These are phyloP conservation scores for Xenosphaeropsis pyriputrescens DNA, from an alignment of 2,329 filamentous ascomycete genomes.

Conservation along the genomic window DNA sequence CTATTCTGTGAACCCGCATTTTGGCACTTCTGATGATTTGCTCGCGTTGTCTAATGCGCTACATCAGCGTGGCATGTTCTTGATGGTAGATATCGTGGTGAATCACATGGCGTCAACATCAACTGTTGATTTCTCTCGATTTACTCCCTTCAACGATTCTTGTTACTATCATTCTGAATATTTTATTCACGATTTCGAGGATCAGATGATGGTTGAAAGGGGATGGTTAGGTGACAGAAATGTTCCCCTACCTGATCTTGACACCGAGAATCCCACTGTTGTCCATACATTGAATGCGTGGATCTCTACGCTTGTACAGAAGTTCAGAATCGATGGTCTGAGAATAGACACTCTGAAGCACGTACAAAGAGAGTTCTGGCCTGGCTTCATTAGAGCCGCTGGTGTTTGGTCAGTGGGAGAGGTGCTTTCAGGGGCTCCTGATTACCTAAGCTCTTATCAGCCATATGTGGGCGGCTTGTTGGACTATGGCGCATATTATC, in stretches of 20 bases:
- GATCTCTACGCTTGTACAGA: constrained; percentile 4
- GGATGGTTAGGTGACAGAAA: constrained; percentile 29
- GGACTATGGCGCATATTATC: constrained; percentile 35
- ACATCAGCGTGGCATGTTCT: constrained; percentile 40
- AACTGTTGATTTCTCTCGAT: constrained; percentile 17
- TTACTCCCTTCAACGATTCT: constrained; percentile 16
- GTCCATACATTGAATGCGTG: constrained; percentile 21
- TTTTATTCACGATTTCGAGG: constrained; percentile 14
- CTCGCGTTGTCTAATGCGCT: constrained; percentile 37
- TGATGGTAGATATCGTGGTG: constrained; percentile 46
- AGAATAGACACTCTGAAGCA: constrained; percentile 32
- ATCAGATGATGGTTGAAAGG: constrained; percentile 19
- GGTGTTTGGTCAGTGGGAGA: constrained; percentile 46
- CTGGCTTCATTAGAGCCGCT: constrained; percentile 32
- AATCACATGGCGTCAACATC: constrained; percentile 28
- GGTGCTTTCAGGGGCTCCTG: constrained; percentile 31
- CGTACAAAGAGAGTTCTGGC: constrained; percentile 34
- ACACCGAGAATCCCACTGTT: constrained; percentile 23
- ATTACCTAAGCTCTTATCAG: constrained; percentile 25
- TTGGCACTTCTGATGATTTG: constrained; percentile 44
- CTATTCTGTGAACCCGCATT: constrained; percentile 37
- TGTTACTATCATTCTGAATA: constrained; percentile 2
- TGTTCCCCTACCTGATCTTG: constrained; percentile 24
- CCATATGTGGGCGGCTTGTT: constrained; percentile 36
- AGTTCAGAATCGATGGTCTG: constrained; percentile 23